Percentiles rank a stretch among this genome's conserved stretches.
Conservation (phyloP, 2,329 filamentous ascomycete genomes). For the Fusarium concolor region DNA sequence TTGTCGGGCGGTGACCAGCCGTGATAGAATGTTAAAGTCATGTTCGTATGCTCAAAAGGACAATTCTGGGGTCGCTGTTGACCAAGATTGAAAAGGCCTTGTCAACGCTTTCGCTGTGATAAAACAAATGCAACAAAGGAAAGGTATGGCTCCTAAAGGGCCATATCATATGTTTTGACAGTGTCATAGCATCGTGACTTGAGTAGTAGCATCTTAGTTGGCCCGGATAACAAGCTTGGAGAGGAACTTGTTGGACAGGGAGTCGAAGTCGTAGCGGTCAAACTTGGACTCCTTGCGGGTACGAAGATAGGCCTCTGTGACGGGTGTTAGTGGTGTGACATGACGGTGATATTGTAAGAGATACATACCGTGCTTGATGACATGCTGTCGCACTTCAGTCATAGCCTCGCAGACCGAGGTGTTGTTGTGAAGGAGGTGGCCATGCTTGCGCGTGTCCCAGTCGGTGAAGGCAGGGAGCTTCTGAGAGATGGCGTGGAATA, state of each 20-base stretch:
- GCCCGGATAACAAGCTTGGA: conserved; percentile 96
- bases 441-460: conserved; percentile 93
- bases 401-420: conserved; percentile 92
- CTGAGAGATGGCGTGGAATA: conserved; percentile 98
- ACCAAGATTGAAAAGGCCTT: conserved; percentile 52
- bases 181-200: conserved; percentile 29
- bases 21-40: conserved; percentile 48
- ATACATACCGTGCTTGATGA: conserved; percentile 89
- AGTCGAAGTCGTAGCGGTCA: conserved; percentile 93
- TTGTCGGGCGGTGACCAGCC: conserved; percentile 51
- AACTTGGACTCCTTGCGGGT: conserved; percentile 84
- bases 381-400: conserved; percentile 94
- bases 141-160: conserved; percentile 31
- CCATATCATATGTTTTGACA: conserved; percentile 31
- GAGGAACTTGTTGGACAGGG: conserved; percentile 95
- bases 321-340: conserved; percentile 37
- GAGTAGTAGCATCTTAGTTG: conserved; percentile 66
- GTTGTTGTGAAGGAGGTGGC: conserved; percentile 91
- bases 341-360: background rate
- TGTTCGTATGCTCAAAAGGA: conserved; percentile 45
- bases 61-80: conserved; percentile 45
- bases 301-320: conserved; percentile 84
- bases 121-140: conserved; percentile 50
- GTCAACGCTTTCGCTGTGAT: conserved; percentile 60
- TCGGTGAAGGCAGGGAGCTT: conserved; percentile 93